Base-by-base conservation (phyloP, 805 yeast species). In the Metschnikowia amazonensis region DNA sequence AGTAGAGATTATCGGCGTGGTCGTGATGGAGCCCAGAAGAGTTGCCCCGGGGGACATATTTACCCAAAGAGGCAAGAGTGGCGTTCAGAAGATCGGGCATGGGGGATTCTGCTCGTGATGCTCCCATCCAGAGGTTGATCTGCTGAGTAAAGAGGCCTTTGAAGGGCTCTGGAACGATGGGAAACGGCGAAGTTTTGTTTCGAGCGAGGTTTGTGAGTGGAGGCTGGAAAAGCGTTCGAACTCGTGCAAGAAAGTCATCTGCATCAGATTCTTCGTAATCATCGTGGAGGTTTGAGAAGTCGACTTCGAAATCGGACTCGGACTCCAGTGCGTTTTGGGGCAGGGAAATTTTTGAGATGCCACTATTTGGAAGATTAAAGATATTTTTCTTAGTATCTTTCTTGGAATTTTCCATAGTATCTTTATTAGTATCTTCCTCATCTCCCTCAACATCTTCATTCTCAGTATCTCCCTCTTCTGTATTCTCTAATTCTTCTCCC, bases 11-110 rank as follows among this genome's bases (percentile, higher is more conserved):
- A 58, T 84, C 90, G 1, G 90, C 87, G 62, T 84, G 90, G 59
- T 85, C 92, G 59, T 85, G 92, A 55, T 85, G 92, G 10, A 85
- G 64, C 0, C 92, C 92, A 1, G 89, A 82, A 0, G 89, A 82
- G 0, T 81, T 69, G 1, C 84, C 84, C 1, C 70, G 68, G 1
- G 88, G 84, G 0, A 83, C 62, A 18, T 65, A 65, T 56, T 79
- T 76, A 1, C 87, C 87, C 4, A 81, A 59, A 1, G 77, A 76
- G 18, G 50, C 50, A 6, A 29, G 14, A 5, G 49, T 37, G 14
- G 65, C 58, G 37, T 42, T 30, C 28, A 35, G 42, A 13, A 39
- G 37, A 27, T 55, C 56, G 9, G 53, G 46, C 38, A 36, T 38
- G 16, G 57, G 36, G 18, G 30, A 18, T 23, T 48, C 27, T 20